Base-by-base conservation (phyloP, 2,329 filamentous ascomycete genomes). In the Penicillium sp. region DNA sequence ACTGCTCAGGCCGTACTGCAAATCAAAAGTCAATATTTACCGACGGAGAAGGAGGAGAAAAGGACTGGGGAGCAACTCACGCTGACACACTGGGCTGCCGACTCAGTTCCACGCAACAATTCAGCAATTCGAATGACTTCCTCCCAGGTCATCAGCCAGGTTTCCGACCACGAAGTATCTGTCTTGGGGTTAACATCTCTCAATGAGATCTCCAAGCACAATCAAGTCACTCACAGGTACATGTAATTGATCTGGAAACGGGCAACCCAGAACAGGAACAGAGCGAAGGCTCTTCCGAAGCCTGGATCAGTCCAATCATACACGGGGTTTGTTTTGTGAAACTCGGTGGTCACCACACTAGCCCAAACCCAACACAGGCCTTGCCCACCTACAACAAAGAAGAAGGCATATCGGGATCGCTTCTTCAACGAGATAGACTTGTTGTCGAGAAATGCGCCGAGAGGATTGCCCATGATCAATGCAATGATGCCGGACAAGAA, bases 211-310 rank as follows among this genome's bases (percentile, higher is more conserved):
- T 7, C n/a, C 7, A 2, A 17, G 33, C 13, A 3, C 4, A 2
- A 5, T 15, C 17, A 2, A 13, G 15, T 33, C 17, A 76, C 84
- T 75, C 70, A 88, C 81, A 91, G 75, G 72, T 88, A 91, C 65
- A 91, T 81, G 72, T 92, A 92, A 73, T 92, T 92, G 8, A 91
- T 67, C 75, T 92, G 89, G 68, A 92, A 92, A 0, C 88, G 86
- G 12, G 86, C 76, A 0, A 87, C 86, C 67, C 90, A 82, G 67
- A 92, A 85, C 6, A 92, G 70, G 73, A 89, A 92, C 19, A 91
- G 80, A 0, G 83, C 85, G 67, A 92, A 92, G 0, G 83, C 87
- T 42, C 82, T 81, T 0, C 89, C 89, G 58, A 92, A 92, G 0
- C 87, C 88, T 0, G 78, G 64, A 64, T 83, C 83, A 0, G 72